These are phyloP conservation scores for Entoloma clypeatum DNA, from an alignment of 1,284 basidiomycete genomes.

Conservation along the genomic window DNA sequence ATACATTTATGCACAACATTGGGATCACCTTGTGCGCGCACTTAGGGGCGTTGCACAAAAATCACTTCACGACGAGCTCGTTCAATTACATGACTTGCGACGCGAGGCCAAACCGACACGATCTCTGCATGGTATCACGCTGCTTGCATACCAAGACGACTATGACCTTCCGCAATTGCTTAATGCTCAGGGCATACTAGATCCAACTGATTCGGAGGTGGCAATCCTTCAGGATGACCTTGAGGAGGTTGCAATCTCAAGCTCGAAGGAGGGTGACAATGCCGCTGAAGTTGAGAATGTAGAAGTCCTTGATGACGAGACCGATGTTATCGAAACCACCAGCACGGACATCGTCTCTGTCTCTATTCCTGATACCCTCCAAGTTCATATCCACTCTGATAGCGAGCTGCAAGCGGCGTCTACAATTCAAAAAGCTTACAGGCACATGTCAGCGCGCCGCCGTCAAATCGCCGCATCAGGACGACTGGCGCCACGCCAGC, in stretches of 20 bases:
- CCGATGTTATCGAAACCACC: too few species aligned
- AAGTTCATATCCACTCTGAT: conserved; percentile 17
- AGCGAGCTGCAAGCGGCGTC: conserved; percentile 11
- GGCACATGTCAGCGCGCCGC: conserved; percentile 21
- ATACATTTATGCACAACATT: conserved; percentile 32
- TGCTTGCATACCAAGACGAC: conserved; percentile 29
- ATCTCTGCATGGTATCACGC: conserved; percentile 23
- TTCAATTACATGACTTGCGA: conserved; percentile 31
- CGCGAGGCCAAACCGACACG: conserved; percentile 7
- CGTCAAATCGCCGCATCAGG: conserved; percentile 25
- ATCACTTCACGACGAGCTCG: conserved; percentile 36
- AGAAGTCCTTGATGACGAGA: neutral
- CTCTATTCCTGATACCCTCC: conserved; percentile 17
- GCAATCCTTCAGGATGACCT: neutral
- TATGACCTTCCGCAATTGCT: conserved; percentile 21
- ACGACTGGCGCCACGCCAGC: conserved; percentile 22
- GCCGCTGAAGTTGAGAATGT: conserved; percentile 19
- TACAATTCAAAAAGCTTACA: conserved; percentile 30
- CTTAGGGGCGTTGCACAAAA: conserved; percentile 25
- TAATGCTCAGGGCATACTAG: neutral
- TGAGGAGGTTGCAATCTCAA: neutral
- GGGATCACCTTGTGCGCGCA: conserved; percentile 31
- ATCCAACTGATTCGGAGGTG: neutral
- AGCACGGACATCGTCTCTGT: too few species aligned
- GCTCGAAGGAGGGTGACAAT: conserved; percentile 18